A percentile compares a stretch with the other conserved stretches of the same genome.
phyloP scores from a whole-genome alignment of 768 basidiomycete genomes.

The Nidularia pulvinata region DNA sequence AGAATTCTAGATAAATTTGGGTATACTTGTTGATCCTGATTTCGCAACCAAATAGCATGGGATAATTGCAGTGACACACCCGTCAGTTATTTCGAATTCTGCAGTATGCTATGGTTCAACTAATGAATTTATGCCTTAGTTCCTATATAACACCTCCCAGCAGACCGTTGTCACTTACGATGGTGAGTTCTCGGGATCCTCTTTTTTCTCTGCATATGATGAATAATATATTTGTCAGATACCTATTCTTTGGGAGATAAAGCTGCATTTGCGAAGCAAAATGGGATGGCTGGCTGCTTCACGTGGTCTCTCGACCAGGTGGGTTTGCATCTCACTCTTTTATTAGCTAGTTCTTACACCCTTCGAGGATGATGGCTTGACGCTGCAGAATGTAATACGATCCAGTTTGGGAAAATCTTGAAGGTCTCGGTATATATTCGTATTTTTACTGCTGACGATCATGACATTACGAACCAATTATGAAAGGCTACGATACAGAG shows the following conservation, averaged over 20 bases:
- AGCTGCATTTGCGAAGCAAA: slow-evolving; percentile 50
- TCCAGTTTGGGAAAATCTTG: slow-evolving; percentile 25
- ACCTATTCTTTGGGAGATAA: slow-evolving; percentile 47
- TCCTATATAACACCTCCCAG: slow-evolving; percentile 42
- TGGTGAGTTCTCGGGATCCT: slow-evolving; percentile 41
- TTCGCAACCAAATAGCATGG: slow-evolving; percentile 45
- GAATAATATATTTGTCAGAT: slow-evolving; percentile 15
- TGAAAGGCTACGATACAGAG: no score
- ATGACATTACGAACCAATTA: no score
- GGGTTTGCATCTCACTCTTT: slow-evolving; percentile 7
- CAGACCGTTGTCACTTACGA: slow-evolving; percentile 72
- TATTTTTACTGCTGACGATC: no score
- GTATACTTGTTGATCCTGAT: not conserved
- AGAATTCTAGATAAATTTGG: slow-evolving; percentile 1
- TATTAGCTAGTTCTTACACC: not conserved
- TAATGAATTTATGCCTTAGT: slow-evolving; percentile 19
- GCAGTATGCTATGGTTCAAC: no score
- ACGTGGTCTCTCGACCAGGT: slow-evolving; percentile 58
- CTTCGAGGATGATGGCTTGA: slow-evolving; percentile 39
- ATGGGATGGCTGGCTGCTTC: slow-evolving; percentile 53
- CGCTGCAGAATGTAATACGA: slow-evolving; percentile 43
- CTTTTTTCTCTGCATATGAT: not conserved
- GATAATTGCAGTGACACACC: slow-evolving; percentile 73
- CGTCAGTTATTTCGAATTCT: slow-evolving; percentile 20
- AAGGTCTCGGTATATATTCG: no score